Percentiles rank a stretch among this genome's conserved stretches.
Evolutionary conservation across 2,329 filamentous ascomycete species (phyloP).

Genomic region (Biscogniauxia mediterranea): DNA sequence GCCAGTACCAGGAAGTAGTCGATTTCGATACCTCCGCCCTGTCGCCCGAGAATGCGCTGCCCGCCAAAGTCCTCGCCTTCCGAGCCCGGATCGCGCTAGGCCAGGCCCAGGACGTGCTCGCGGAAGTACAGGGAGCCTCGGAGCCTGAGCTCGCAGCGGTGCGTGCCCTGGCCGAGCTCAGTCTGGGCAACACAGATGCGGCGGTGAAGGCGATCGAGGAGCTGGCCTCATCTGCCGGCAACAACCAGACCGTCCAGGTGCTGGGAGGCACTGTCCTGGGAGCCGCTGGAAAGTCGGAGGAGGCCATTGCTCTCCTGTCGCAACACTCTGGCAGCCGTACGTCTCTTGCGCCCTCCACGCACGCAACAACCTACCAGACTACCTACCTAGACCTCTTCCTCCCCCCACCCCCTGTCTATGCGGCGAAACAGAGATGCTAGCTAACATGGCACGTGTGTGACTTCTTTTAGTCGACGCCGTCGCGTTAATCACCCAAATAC

Average conservation of each 20-base stretch:
- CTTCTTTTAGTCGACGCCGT: constrained; percentile 66
- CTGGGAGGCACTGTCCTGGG: constrained; percentile 80
- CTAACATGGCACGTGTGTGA: constrained; percentile 17
- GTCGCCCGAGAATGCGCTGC: constrained; percentile 72
- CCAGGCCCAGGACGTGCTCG: constrained; percentile 70
- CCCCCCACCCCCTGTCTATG: too few relatives aligned
- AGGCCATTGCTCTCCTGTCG: constrained; percentile 74
- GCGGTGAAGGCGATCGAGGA: constrained; percentile 64
- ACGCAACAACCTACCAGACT: too few relatives aligned
- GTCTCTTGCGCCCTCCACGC: constrained; percentile 33
- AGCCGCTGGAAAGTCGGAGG: constrained; percentile 76
- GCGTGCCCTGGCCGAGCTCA: constrained; percentile 69
- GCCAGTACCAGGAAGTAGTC: constrained; percentile 82
- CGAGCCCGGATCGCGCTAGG: constrained; percentile 83
- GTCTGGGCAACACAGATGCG: constrained; percentile 56
- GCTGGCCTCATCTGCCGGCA: constrained; percentile 63
- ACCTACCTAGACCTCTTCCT: too few relatives aligned
- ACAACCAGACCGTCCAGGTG: constrained; percentile 80
- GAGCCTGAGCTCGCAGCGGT: constrained; percentile 76
- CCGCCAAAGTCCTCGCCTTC: constrained; percentile 74
- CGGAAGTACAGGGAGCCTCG: constrained; percentile 61
- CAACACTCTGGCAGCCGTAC: constrained; percentile 84
- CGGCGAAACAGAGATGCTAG: constrained; percentile 1
- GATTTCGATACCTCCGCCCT: constrained; percentile 82
- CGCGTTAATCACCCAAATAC: constrained; percentile 85